Evolutionary conservation across 73 alveolate species (phyloP), one percentile per base, ranked within the genome.

Genomic region (Paramecium sonneborni): DNA sequence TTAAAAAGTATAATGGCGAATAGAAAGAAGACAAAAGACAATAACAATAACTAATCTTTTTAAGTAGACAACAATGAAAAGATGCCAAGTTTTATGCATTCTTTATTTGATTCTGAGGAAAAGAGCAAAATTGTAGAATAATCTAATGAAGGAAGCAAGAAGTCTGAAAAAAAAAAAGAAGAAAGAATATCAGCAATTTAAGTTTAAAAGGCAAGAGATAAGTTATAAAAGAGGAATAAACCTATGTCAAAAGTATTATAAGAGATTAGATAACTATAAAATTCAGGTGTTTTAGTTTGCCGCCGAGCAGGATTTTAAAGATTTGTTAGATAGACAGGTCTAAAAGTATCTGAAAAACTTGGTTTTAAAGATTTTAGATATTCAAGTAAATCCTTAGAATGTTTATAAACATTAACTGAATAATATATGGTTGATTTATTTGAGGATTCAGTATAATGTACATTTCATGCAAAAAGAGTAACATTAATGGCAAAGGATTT

Each of bases 401-500:
- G 48, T 30, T 28, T 62, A 62, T 62, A 62, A 62, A 62, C 48
- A 30, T 32, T 62, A 62, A 62, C 84, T 12, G 84, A 62, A 62
- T 28, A 62, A 62, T 62, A 62, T 26, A 62, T 62, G 84, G 44
- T 62, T 1, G 84, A 62, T 62, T 62, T 62, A 62, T 62, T 62
- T 24, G 84, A 62, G 11, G 84, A 62, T 32, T 62, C 84, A 62
- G 84, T 32, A 5, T 26, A 62, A 21, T 93, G 96, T 87, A 89
- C 95, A 34, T 55, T 93, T 44, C 96, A 93, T 87, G 96, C 96
- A 44, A 93, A 88, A 48, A 93, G 96, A 56, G 95, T 93, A 1
- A 93, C 96, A 12, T 76, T 93, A 7, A 93, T 93, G 96, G 48
- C 79, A 23, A 93, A 88, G 35, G 96, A 93, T 89, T 52, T 93